Base-by-base conservation (phyloP, 192 early-diverging fungal species). In the Phlyctochytrium planicorne region DNA sequence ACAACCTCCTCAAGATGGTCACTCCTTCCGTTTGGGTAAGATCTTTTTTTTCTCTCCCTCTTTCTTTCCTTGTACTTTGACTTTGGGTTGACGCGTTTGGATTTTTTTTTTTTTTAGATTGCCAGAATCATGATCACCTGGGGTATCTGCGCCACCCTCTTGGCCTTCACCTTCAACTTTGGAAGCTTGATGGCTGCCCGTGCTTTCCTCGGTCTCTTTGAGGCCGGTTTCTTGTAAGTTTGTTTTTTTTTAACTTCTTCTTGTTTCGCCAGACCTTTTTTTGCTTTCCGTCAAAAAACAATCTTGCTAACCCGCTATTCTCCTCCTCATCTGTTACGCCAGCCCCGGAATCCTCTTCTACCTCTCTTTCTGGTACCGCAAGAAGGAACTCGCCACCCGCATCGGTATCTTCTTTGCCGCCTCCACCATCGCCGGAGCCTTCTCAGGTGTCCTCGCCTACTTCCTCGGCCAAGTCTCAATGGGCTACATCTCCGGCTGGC, bases 351-450 rank as follows among this genome's bases (percentile, higher is more conserved):
- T 90, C 2, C 71, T 87, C 0, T 87, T 81, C 33, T 89, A 89
- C 64, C 69, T 93, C 30, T 88, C 91, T 0, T 87, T 81, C 63
- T 91, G 88, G 65, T 93, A 92, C 72, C 74, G 81, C 59, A 82
- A 84, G 2, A 70, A 79, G 3, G 92, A 93, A 68, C 73, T 84
- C 37, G 84, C 89, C 2, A 74, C 77, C 65, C 86, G 91, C 47
- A 75, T 89, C 0, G 82, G 88, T 3, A 72, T 89, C 50, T 91
- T 89, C 60, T 88, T 87, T 55, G 78, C 84, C 37, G 83, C 86
- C 2, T 81, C 87, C 23, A 84, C 90, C 2, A 73, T 90, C 47
- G 89, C 91, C 2, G 90, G 90, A 0, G 89, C 89, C 0, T 83
- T 90, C 67, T 86, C 87, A 16, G 89, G 86, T 37, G 77, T 90